These are phyloP conservation scores for Coemansia sp. DNA, from an alignment of 192 early-diverging fungal species.

Conservation along the genomic window DNA sequence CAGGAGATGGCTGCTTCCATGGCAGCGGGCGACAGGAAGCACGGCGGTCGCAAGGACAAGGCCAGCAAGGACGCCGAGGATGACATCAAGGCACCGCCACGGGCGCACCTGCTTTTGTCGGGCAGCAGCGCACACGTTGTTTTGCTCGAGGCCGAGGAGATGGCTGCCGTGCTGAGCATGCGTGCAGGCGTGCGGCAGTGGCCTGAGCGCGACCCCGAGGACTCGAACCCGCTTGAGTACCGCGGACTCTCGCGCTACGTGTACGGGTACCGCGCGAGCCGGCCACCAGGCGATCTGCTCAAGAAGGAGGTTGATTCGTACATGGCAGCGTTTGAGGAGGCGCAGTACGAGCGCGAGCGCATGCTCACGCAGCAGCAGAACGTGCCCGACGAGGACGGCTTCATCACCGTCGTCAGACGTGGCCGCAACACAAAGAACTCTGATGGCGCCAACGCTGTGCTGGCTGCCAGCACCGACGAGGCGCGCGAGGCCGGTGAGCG, in stretches of 20 bases:
- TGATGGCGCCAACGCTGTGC: constrained; percentile 63
- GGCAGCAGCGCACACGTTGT: constrained; percentile 66
- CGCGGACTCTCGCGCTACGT: constrained; percentile 34
- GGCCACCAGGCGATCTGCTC: constrained; percentile 49
- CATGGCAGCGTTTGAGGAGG: constrained; percentile 74
- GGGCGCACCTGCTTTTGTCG: constrained; percentile 46
- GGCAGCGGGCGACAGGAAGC: constrained; percentile 19
- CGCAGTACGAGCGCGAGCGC: constrained; percentile 67
- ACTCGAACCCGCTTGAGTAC: constrained; percentile 25
- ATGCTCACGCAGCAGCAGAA: constrained; percentile 64
- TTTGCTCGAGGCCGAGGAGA: constrained; percentile 63
- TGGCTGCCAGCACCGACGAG: constrained; percentile 57
- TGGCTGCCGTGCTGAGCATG: constrained; percentile 64
- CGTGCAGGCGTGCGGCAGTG: constrained; percentile 40
- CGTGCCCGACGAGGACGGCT: constrained; percentile 90
- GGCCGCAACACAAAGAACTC: constrained; percentile 63
- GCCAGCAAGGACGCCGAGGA: constrained; percentile 22
- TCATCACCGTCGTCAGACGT: constrained; percentile 74
- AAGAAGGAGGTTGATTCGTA: constrained; percentile 65
- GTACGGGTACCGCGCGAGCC: constrained; percentile 34
- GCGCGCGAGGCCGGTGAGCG: constrained; percentile 54
- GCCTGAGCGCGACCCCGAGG: constrained; percentile 49
- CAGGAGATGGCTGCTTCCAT: constrained; percentile 34
- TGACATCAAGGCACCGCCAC: constrained; percentile 15
- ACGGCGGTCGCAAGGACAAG: constrained; percentile 23